These are phyloP conservation scores for Blastocystis sp. DNA, from an alignment of 352 stramenopile species.

Conservation along the genomic window DNA sequence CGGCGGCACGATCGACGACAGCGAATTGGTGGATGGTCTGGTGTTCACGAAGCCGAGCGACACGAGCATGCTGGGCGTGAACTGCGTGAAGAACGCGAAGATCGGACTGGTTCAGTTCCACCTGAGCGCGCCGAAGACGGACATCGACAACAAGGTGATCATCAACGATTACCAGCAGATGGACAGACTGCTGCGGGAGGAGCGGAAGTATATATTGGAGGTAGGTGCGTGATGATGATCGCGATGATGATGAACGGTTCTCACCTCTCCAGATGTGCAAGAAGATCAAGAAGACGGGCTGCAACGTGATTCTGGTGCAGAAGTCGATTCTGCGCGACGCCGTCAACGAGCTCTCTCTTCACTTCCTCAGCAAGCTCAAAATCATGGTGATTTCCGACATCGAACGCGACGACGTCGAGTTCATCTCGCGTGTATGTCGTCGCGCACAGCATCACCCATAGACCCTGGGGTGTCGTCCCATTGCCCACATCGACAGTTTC, in stretches of 20 bases:
- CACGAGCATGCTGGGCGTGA: constrained; percentile 52
- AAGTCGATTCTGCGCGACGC: constrained; percentile 98
- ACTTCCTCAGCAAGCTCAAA: constrained; percentile 98
- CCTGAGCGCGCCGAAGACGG: constrained; percentile 95
- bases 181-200: constrained; percentile 96
- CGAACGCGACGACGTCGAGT: constrained; percentile 95
- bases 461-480: constrained; percentile 89
- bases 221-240: constrained; percentile 71
- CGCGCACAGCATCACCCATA: neutral
- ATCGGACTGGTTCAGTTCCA: constrained; percentile 88
- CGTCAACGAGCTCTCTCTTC: constrained; percentile 96
- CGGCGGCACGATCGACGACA: constrained; percentile 97
- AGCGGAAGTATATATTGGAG: constrained; percentile 95
- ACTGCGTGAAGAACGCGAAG: constrained; percentile 91
- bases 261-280: constrained; percentile 72
- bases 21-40: constrained; percentile 91
- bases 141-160: constrained; percentile 99
- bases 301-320: constrained; percentile 98
- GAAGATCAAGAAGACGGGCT: constrained; percentile 96
- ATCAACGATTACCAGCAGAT: constrained; percentile 98
- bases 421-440: constrained; percentile 82
- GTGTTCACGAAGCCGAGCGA: constrained; percentile 90
- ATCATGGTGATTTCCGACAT: constrained; percentile 98
- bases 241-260: neutral
- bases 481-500: constrained; percentile 96